Conservation (phyloP, 352 stramenopile species). For the Phytophthora pinifolia region DNA sequence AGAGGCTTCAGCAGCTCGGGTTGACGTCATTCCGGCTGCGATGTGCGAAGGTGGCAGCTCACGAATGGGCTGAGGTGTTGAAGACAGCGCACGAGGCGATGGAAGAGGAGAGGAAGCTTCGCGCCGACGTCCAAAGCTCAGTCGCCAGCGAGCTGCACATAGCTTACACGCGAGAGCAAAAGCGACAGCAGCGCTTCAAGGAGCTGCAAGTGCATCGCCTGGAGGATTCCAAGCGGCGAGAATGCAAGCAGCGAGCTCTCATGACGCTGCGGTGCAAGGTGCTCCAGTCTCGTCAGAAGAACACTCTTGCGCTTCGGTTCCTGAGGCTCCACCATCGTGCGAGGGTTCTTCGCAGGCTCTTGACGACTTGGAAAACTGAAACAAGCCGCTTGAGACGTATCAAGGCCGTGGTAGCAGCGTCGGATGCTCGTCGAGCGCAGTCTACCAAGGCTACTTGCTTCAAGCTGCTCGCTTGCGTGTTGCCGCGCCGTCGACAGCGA, state of each 20-base stretch:
- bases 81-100: constrained; percentile 38
- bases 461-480: constrained; percentile 1
- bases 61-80: constrained; percentile 46
- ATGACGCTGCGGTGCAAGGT: constrained; percentile 21
- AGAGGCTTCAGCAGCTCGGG: constrained; percentile 12
- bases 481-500: constrained; percentile 16
- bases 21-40: constrained; percentile 34
- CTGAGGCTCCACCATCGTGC: constrained; percentile 14
- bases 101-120: constrained; percentile 45
- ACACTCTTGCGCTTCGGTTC: constrained; percentile 27
- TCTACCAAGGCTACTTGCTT: constrained; percentile 9
- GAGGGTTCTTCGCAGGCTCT: constrained; percentile 5
- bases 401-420: neutral
- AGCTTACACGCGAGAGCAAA: constrained; percentile 25
- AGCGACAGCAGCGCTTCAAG: constrained; percentile 19
- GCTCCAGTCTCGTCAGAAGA: constrained; percentile 8
- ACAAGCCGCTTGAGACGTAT: neutral
- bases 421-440: constrained; percentile 2
- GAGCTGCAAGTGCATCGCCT: constrained; percentile 23
- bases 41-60: constrained; percentile 28
- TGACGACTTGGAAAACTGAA: constrained; percentile 21
- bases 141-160: constrained; percentile 35
- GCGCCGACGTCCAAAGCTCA: constrained; percentile 37
- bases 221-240: constrained; percentile 17
- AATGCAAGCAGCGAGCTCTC: constrained; percentile 18